Conservation (phyloP, 2,329 filamentous ascomycete genomes). For the Claviceps purpurea region DNA sequence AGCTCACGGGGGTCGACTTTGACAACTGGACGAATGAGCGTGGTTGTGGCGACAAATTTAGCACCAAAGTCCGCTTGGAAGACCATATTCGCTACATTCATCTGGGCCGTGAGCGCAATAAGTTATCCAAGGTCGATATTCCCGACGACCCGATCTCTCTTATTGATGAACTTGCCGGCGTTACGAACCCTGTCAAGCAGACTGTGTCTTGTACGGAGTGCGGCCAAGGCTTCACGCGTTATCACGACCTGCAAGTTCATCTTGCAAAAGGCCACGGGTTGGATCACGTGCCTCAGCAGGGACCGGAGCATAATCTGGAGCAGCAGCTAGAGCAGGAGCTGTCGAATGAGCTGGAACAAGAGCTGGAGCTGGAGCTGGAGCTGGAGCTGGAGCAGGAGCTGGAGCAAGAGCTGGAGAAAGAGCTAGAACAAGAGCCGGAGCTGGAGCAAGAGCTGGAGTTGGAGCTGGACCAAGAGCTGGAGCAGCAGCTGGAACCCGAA, state of each 20-base stretch:
- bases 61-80: constrained; percentile 64
- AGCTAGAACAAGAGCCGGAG: no score
- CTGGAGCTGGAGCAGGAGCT: no score
- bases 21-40: constrained; percentile 49
- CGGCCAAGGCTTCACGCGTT: constrained; percentile 31
- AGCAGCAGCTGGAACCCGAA: neutral
- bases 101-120: constrained; percentile 40
- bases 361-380: no score
- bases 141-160: constrained; percentile 14
- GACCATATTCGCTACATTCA: constrained; percentile 78
- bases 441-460: no score
- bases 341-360: no score
- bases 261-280: constrained; percentile 18
- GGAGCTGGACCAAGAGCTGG: no score
- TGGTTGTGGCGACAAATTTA: constrained; percentile 64
- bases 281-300: no score
- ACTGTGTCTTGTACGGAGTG: constrained; percentile 35
- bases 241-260: constrained; percentile 36
- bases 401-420: no score
- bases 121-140: constrained; percentile 11
- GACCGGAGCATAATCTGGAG: no score
- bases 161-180: constrained; percentile 30
- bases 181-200: constrained; percentile 25
- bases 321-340: no score
- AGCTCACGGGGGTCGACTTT: constrained; percentile 44